A percentile compares a stretch with the other conserved stretches of the same genome.
These are phyloP conservation scores for Gilbertella persicaria DNA, from an alignment of 371 early-diverging fungal species.

Conservation along the genomic window DNA sequence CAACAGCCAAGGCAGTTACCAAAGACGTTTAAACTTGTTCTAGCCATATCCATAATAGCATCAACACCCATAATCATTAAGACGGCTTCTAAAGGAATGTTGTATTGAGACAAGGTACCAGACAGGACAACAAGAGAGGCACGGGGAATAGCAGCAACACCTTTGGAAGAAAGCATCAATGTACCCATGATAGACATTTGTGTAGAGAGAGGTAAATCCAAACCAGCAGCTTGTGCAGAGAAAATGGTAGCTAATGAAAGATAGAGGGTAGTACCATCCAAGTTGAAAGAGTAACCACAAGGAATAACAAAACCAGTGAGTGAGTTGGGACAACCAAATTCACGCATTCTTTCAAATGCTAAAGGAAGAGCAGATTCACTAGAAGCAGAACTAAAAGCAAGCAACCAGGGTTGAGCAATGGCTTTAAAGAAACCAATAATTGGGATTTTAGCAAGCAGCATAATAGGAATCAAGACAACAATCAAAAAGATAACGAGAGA, in stretches of 20 bases:
- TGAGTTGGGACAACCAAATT: constrained; percentile 72
- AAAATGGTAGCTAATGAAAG: constrained; percentile 68
- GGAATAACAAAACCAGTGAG: constrained; percentile 79
- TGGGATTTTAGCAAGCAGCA: constrained; percentile 60
- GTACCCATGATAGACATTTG: constrained; percentile 76
- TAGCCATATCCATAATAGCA: constrained; percentile 80
- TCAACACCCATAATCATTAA: constrained; percentile 73
- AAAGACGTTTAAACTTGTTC: constrained; percentile 72
- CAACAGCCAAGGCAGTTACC: constrained; percentile 79
- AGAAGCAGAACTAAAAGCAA: constrained; percentile 87
- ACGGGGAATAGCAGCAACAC: constrained; percentile 81
- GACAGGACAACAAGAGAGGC: constrained; percentile 56
- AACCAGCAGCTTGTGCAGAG: constrained; percentile 67
- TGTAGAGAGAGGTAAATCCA: constrained; percentile 56
- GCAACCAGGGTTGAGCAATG: constrained; percentile 66
- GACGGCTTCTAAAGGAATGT: constrained; percentile 61
- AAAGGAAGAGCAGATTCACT: constrained; percentile 80
- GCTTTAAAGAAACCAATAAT: constrained; percentile 56
- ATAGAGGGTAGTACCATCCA: constrained; percentile 83
- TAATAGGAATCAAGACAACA: constrained; percentile 68
- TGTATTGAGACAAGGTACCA: constrained; percentile 37
- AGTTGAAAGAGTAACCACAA: constrained; percentile 80
- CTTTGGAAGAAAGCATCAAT: constrained; percentile 77
- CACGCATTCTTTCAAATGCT: constrained; percentile 75
- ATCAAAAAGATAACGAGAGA: constrained; percentile 62